Conservation (phyloP, 768 basidiomycete genomes). For the Tricholoma matsutake region DNA sequence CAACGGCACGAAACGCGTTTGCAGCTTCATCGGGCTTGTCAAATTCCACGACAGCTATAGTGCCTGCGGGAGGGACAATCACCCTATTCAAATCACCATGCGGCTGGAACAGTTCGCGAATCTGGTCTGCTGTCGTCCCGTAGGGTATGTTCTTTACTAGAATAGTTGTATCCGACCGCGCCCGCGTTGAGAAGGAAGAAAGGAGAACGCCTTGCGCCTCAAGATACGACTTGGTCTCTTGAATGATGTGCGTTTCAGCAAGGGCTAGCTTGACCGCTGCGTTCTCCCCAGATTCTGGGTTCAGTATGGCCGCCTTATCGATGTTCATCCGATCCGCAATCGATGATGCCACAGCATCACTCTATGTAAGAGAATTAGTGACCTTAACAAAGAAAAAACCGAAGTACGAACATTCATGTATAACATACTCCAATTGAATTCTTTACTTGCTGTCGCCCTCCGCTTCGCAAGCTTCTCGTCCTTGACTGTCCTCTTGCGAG, state of each 20-base stretch:
- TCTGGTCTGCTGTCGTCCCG: conserved; percentile 71
- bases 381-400: conserved; percentile 9
- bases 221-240: conserved; percentile 90
- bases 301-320: conserved; percentile 83
- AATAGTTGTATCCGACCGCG: conserved; percentile 75
- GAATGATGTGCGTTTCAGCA: conserved; percentile 94
- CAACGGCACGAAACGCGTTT: conserved; percentile 76
- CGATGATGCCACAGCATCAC: conserved; percentile 89
- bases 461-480: conserved; percentile 63
- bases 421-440: conserved; percentile 90
- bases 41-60: conserved; percentile 89
- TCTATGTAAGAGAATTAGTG: conserved; percentile 42
- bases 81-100: conserved; percentile 72
- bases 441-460: conserved; percentile 67
- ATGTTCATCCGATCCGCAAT: conserved; percentile 88
- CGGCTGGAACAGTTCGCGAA: conserved; percentile 75
- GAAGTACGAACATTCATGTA: conserved; percentile 90
- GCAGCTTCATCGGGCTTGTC: conserved; percentile 65
- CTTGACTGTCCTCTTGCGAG: conserved; percentile 47
- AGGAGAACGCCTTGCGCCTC: conserved; percentile 72
- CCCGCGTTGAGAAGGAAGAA: conserved; percentile 49
- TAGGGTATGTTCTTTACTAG: conserved; percentile 97
- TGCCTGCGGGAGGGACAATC: conserved; percentile 81
- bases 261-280: conserved; percentile 93
- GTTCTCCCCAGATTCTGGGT: conserved; percentile 70